Conservation (phyloP, 2,329 filamentous ascomycete genomes). For the Didymella segeticola region DNA sequence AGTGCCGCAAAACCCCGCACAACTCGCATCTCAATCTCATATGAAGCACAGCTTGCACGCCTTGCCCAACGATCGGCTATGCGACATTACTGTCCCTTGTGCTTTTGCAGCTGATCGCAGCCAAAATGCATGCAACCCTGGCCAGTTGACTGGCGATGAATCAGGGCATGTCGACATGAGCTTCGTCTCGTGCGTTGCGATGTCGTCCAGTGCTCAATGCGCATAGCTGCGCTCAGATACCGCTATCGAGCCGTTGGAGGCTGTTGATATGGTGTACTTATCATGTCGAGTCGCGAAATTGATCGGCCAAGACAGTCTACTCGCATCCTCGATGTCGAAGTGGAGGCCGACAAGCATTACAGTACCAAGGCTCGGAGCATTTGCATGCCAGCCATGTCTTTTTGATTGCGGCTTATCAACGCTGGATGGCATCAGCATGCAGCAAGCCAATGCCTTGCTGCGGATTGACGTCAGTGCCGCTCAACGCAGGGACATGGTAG, state of each 20-base stretch:
- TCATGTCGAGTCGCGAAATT: slow-evolving; percentile 18
- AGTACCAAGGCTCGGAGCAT: slow-evolving; percentile 10
- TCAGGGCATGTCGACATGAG: slow-evolving; percentile 57
- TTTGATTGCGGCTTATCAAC: slow-evolving; percentile 5
- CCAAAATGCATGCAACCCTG: slow-evolving; percentile 39
- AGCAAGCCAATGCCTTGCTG: slow-evolving; percentile 14
- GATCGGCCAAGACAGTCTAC: too few species aligned
- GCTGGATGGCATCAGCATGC: slow-evolving; percentile 14
- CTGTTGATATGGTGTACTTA: slow-evolving; percentile 22
- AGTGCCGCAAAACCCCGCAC: too few species aligned
- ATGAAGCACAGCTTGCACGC: too few species aligned
- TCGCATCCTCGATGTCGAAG: slow-evolving; percentile 24
- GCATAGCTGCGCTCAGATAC: slow-evolving; percentile 27
- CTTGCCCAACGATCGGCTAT: too few species aligned
- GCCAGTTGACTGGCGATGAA: slow-evolving; percentile 54
- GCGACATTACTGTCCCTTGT: slow-evolving; percentile 53
- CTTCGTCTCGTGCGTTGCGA: slow-evolving; percentile 52
- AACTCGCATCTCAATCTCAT: too few species aligned
- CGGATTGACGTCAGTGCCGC: slow-evolving; percentile 26
- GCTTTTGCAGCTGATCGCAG: slow-evolving; percentile 42
- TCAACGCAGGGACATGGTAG: slow-evolving; percentile 20
- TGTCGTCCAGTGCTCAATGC: slow-evolving; percentile 43
- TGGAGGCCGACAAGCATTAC: slow-evolving; percentile 12
- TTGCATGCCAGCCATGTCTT: slow-evolving; percentile 2
- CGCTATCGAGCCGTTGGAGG: slow-evolving; percentile 22